Base-by-base conservation (phyloP, 2,329 filamentous ascomycete genomes). In the Xylaria sp. region DNA sequence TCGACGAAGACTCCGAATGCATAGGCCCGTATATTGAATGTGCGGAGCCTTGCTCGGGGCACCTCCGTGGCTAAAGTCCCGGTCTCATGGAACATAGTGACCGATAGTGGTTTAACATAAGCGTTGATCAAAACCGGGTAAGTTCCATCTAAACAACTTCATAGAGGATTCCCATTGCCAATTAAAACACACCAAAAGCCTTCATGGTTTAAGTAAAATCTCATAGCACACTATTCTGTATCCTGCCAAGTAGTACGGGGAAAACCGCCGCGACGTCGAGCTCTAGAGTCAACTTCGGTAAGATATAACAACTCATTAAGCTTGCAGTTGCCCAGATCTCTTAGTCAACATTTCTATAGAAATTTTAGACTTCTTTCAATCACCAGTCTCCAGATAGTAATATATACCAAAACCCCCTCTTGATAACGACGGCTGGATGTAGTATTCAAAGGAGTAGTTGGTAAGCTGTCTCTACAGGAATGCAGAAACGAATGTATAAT, bases 11-110 rank as follows among this genome's bases (percentile, higher is more conserved):
- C 15, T 57, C 60, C 60, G 60, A 60, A 59, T n/a, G 65, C 46
- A 67, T 64, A 60, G 23, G 39, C 55, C 32, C n/a, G 41, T 48
- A 67, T 60, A 67, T 67, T 59, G 36, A 63, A 50, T 46, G 23
- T 36, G 10, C 57, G 48, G 41, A 25, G 32, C 7, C 18, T 25
- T 55, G 13, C 34, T 52, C 36, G 52, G 61, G 32, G 25, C n/a
- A 20, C 34, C 39, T 13, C 23, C 50, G 20, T 61, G 67, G 67
- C 67, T 69, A 69, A 69, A 69, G 56, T 57, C 34, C 8, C 56
- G 45, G 43, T 34, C 60, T 53, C 56, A 13, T 28, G 36, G 50
- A 56, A 60, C 63, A 63, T 66, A 63, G 66, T 58, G 60, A 4
- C 50, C 18, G 52, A 66, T 61, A 69, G 63, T 63, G 32, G 12